Evolutionary conservation across 768 basidiomycete species (phyloP).

Genomic region (Nevesoporus exiguus): DNA sequence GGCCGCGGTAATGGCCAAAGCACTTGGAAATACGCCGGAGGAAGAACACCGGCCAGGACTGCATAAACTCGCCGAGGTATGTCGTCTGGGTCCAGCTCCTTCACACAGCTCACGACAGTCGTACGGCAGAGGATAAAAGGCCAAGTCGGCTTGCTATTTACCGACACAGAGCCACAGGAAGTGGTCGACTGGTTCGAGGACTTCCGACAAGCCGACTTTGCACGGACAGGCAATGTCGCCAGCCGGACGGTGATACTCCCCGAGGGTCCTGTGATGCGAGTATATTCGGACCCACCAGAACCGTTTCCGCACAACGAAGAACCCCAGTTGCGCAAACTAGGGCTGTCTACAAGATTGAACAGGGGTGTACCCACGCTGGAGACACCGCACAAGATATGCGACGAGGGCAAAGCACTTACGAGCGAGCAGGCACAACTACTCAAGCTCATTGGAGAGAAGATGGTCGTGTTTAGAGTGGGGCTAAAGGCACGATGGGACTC

Average conservation of each 20-base stretch:
- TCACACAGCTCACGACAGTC: slow-evolving; percentile 6
- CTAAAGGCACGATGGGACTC: slow-evolving; percentile 73
- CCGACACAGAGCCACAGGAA: slow-evolving; percentile 84
- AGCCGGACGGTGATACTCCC: slow-evolving; percentile 72
- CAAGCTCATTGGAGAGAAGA: slow-evolving; percentile 85
- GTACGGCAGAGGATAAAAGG: slow-evolving; percentile 83
- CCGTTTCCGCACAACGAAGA: slow-evolving; percentile 98
- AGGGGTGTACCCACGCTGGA: slow-evolving; percentile 85
- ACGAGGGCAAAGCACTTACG: slow-evolving; percentile 73
- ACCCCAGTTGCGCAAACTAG: slow-evolving; percentile 90
- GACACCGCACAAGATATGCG: slow-evolving; percentile 79
- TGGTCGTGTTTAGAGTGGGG: slow-evolving; percentile 81
- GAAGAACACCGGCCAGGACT: slow-evolving; percentile 82
- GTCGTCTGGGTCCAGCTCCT: slow-evolving; percentile 30
- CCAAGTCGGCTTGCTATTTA: slow-evolving; percentile 91
- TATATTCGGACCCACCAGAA: slow-evolving; percentile 74
- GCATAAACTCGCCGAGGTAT: slow-evolving; percentile 73
- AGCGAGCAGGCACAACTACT: slow-evolving; percentile 89
- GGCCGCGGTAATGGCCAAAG: slow-evolving; percentile 92
- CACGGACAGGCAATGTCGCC: slow-evolving; percentile 81
- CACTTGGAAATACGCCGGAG: slow-evolving; percentile 81
- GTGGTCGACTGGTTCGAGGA: slow-evolving; percentile 93
- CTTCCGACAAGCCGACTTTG: slow-evolving; percentile 88
- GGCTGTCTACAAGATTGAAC: slow-evolving; percentile 78
- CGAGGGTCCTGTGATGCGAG: slow-evolving; percentile 80